Conservation (phyloP, 1,284 basidiomycete species). For the Sphaerobolus stellatus region DNA sequence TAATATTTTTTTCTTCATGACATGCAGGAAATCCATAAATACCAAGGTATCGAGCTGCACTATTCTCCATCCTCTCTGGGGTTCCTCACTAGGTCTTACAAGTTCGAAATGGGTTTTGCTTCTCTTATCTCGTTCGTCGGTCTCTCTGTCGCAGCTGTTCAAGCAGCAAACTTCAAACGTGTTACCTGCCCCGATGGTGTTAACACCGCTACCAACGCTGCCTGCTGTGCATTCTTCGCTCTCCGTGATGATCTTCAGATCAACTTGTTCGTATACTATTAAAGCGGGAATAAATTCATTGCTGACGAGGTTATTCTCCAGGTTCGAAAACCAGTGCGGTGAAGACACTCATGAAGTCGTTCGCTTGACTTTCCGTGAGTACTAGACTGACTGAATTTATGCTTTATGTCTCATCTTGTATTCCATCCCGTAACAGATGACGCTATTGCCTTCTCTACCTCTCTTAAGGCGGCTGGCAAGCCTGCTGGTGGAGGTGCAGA, state of each 20-base stretch:
- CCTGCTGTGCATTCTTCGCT: neutral
- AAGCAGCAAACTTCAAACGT: neutral
- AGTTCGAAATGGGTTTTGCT: too few species aligned
- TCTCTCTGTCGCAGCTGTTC: neutral
- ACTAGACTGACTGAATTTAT: neutral
- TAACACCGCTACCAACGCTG: neutral
- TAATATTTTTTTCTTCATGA: too few species aligned
- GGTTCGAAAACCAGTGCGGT: neutral
- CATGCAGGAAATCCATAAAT: too few species aligned
- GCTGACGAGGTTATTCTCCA: too few species aligned
- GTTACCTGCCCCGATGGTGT: conserved; percentile 1
- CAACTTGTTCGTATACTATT: neutral
- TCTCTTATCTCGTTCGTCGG: too few species aligned
- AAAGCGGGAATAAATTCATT: too few species aligned
- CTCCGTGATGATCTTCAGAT: neutral
- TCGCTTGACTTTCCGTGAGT: neutral
- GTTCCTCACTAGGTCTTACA: too few species aligned
- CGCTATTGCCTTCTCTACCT: conserved; percentile 4
- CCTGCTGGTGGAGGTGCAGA: conserved; percentile 15
- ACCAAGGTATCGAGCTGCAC: too few species aligned
- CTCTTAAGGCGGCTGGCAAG: conserved; percentile 1
- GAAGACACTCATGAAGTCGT: conserved; percentile 2
- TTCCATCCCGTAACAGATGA: neutral
- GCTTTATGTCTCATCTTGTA: neutral
- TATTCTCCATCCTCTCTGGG: too few species aligned